These are phyloP conservation scores for Psidium friedrichsthalianum DNA, from an alignment of 345 rosid species.

Conservation along the genomic window DNA sequence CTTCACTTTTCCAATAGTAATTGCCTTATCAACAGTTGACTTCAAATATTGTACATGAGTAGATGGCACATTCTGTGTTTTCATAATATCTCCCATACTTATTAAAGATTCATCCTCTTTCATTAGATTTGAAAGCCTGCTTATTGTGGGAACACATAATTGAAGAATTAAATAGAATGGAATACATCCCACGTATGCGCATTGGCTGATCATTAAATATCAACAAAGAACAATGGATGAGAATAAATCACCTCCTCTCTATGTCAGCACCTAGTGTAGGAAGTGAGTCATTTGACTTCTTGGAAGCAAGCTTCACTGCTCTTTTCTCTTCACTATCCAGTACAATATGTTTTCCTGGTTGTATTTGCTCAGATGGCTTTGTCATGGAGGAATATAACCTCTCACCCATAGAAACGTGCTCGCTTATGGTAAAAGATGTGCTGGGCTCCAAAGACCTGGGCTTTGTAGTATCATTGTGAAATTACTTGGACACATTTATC, in stretches of 20 bases:
- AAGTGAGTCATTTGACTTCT: conserved; percentile 18
- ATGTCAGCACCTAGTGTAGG: conserved; percentile 47
- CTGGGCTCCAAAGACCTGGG: conserved; percentile 11
- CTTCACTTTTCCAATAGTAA: conserved; percentile 70
- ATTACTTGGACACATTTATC: conserved; percentile 15
- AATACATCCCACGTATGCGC: background rate
- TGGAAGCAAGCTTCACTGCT: conserved; percentile 3
- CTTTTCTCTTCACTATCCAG: background rate
- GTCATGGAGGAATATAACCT: conserved; percentile 9
- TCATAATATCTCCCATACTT: conserved; percentile 33
- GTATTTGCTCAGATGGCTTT: conserved; percentile 14
- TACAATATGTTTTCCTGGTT: conserved; percentile 15
- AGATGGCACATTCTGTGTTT: conserved; percentile 37
- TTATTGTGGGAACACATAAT: conserved; percentile 9
- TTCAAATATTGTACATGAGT: conserved; percentile 33
- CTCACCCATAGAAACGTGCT: conserved; percentile 31
- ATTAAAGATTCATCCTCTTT: conserved; percentile 43
- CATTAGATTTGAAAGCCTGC: conserved; percentile 46
- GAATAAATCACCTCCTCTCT: conserved; percentile 45
- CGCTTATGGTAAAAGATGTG: conserved; percentile 16
- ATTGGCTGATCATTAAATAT: background rate
- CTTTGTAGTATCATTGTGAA: conserved; percentile 18
- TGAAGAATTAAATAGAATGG: background rate
- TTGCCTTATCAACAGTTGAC: conserved; percentile 41
- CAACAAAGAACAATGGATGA: background rate